Base-by-base conservation (phyloP, 306 rosid species). In the Prosopis cineraria region DNA sequence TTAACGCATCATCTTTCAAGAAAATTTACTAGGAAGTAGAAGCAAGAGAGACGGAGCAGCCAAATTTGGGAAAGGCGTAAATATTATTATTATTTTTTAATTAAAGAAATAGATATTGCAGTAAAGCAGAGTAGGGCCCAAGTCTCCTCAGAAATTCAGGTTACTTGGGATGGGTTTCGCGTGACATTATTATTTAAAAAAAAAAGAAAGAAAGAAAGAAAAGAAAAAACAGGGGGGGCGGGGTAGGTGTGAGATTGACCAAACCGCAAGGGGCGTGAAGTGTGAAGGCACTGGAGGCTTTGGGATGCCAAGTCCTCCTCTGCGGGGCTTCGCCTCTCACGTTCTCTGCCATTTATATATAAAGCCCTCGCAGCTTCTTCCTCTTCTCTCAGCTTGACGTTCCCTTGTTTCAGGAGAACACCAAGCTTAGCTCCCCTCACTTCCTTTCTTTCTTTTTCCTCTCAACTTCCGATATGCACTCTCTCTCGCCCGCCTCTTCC, bases 211-310 rank as follows among this genome's bases (percentile, higher is more conserved):
- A 7, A 5, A 5, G 2, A 13, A 44, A 3, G 5, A 44, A 13
- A 44, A 40, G 7, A 6, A 14, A 4, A 16, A 45, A 7, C n/a
- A 7, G 50, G 48, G 50, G 50, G 4, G 24, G 17, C 37, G 76
- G 88, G 91, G 91, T 89, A 83, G 97, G 94, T 86, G 89, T 64
- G 91, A 75, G 91, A 86, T 83, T 73, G 90, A 91, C 91, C 79
- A 75, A 84, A 70, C 87, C 83, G 80, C 40, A 45, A 45, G 52
- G 14, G 20, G 7, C 16, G 52, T 14, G 52, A 31, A 31, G 11
- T 45, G 52, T 14, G 52, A 31, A 31, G 11, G 47, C 43, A 70
- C 48, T 3, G 2, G 22, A 16, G 20, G 5, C 22, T 20, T 24
- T 79, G 66, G 73, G 12, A 37, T 6, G 33, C 20, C 36, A 2